A percentile compares a stretch with the other conserved stretches of the same genome.
These are phyloP conservation scores for Fusarium austroafricanum DNA, from an alignment of 2,329 filamentous ascomycete genomes.

Conservation along the genomic window DNA sequence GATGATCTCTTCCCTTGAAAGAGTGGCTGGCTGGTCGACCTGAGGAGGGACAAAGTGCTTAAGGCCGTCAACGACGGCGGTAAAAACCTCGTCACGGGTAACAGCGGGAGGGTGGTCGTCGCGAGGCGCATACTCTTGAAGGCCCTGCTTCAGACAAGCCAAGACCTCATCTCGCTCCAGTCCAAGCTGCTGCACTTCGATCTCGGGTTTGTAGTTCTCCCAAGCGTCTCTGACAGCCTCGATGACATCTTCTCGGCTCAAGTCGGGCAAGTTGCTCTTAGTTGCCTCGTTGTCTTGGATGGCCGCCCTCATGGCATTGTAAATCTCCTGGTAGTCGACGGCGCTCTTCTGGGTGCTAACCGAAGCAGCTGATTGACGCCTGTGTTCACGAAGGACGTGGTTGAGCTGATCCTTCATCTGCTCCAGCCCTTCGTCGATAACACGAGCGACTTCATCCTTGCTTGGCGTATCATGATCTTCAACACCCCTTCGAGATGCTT, in stretches of 20 bases:
- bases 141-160: slow-evolving; percentile 84
- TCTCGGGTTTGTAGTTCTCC: slow-evolving; percentile 94
- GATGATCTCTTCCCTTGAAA: slow-evolving; percentile 86
- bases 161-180: slow-evolving; percentile 92
- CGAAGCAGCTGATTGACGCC: slow-evolving; percentile 74
- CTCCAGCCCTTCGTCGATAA: slow-evolving; percentile 82
- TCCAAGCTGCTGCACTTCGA: slow-evolving; percentile 89
- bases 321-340: slow-evolving; percentile 86
- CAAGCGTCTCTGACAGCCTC: slow-evolving; percentile 89
- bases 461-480: slow-evolving; percentile 64
- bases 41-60: slow-evolving; percentile 82
- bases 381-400: slow-evolving; percentile 79
- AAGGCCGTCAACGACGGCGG: slow-evolving; percentile 86
- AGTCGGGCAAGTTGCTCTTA: slow-evolving; percentile 52
- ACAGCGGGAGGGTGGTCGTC: slow-evolving; percentile 68
- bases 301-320: slow-evolving; percentile 84
- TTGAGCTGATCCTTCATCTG: slow-evolving; percentile 89
- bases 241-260: slow-evolving; percentile 85
- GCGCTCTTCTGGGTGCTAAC: slow-evolving; percentile 68
- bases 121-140: slow-evolving; percentile 76
- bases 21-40: slow-evolving; percentile 73
- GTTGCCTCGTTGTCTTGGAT: slow-evolving; percentile 69
- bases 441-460: slow-evolving; percentile 76
- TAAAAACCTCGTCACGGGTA: slow-evolving; percentile 85
- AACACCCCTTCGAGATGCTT: slow-evolving; percentile 63